phyloP scores from a whole-genome alignment of 495 filamentous ascomycete genomes.

The Thermothielavioides terrestris region DNA sequence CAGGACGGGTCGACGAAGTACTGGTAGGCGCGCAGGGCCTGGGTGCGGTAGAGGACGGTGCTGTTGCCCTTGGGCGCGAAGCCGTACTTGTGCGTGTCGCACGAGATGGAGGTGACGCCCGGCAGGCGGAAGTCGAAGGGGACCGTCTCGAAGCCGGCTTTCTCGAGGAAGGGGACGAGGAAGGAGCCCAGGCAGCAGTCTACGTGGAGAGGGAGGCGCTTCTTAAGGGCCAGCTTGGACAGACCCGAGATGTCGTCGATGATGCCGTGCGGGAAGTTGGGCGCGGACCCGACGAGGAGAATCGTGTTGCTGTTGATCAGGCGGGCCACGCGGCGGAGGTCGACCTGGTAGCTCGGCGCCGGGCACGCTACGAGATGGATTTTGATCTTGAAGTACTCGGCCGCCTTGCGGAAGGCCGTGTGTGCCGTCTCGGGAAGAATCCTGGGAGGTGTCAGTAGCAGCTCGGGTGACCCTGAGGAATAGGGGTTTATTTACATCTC shows the following conservation, averaged over 20 bases:
- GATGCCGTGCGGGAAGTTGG: conserved; percentile 96
- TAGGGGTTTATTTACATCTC: conserved; percentile 61
- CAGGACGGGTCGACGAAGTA: conserved; percentile 95
- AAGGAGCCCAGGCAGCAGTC: conserved; percentile 97
- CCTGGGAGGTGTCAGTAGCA: conserved; percentile 36
- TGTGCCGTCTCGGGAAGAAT: conserved; percentile 92
- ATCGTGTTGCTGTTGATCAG: conserved; percentile 96
- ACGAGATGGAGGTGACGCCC: conserved; percentile 89
- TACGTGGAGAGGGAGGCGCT: conserved; percentile 81
- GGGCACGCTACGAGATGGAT: conserved; percentile 84
- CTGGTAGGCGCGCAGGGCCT: conserved; percentile 70
- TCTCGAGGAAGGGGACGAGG: conserved; percentile 80
- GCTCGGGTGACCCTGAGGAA: neutral
- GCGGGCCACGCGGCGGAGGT: conserved; percentile 64
- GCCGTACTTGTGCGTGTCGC: conserved; percentile 98
- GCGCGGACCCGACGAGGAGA: conserved; percentile 87
- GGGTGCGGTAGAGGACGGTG: conserved; percentile 79
- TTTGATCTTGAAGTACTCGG: conserved; percentile 91
- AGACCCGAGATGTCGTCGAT: conserved; percentile 87
- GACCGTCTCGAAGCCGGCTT: conserved; percentile 78
- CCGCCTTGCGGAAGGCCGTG: conserved; percentile 92
- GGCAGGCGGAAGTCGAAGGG: conserved; percentile 90
- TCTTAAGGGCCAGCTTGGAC: conserved; percentile 71
- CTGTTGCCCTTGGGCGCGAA: conserved; percentile 97
- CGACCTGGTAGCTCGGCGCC: conserved; percentile 74